A percentile compares a stretch with the other conserved stretches of the same genome.
phyloP scores from a whole-genome alignment of 129 eudicot species.

The Lactuca sativa region DNA sequence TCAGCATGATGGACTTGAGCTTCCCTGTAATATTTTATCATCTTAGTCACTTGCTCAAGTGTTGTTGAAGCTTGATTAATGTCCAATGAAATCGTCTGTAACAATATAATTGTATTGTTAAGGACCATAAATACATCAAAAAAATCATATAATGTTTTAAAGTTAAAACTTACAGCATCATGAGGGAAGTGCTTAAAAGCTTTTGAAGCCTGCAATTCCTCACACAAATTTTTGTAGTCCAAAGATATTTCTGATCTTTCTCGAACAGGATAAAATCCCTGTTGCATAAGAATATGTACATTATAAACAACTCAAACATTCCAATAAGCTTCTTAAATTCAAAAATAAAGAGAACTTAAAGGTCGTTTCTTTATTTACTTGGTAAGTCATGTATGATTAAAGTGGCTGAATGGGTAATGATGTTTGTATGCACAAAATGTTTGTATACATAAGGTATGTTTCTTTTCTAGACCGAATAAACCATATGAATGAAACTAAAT shows the following conservation, averaged over 20 bases:
- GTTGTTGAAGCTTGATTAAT: conserved; percentile 68
- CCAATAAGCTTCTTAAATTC: conserved; percentile 8
- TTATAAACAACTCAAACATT: conserved; percentile 10
- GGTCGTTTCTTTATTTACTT: no score
- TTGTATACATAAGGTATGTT: no score
- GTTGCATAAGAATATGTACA: conserved; percentile 11
- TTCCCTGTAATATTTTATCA: conserved; percentile 51
- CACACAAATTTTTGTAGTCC: conserved; percentile 57
- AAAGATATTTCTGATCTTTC: conserved; percentile 67
- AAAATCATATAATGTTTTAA: not conserved
- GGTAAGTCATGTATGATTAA: no score
- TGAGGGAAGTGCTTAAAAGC: conserved; percentile 50
- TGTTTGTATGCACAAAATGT: no score
- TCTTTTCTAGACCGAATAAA: no score
- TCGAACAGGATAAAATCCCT: conserved; percentile 95
- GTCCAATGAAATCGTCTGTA: conserved; percentile 70
- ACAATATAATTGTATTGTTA: conserved; percentile 12
- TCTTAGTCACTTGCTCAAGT: conserved; percentile 45
- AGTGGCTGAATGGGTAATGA: no score
- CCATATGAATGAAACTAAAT: no score
- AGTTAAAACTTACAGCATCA: conserved; percentile 51
- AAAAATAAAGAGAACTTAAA: not conserved
- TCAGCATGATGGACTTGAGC: conserved; percentile 47
- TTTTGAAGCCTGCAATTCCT: conserved; percentile 45
- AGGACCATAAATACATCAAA: conserved; percentile 6